Evolutionary conservation across 1,139 yeast species (phyloP), one percentile per base, ranked within the genome.

Genomic region (Wickerhamomyces sp.): DNA sequence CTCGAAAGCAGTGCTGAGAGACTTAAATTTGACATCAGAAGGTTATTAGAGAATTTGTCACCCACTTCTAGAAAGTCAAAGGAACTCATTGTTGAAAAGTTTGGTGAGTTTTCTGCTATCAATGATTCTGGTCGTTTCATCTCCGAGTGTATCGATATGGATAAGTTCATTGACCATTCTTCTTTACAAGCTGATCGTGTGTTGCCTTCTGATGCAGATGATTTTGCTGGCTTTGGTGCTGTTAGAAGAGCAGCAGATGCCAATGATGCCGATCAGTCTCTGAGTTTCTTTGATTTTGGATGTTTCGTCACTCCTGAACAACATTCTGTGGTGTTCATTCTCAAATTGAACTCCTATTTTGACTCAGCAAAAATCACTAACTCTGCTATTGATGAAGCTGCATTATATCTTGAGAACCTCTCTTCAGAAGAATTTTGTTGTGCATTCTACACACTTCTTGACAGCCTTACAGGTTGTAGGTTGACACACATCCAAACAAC

Each of bases 141-240:
- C 3, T 11, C 27, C 10, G 51, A 45, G 6, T 39, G 35, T 13
- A 26, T 47, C 13, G 29, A 37, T 6, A 6, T 32, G 5, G 37
- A 40, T 2, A 23, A 23, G 0, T 6, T 45, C 2, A 6, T 22
- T 1, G 2, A n/a, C 8, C 13, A 5, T 11, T 22, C 4, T 1
- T 13, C 30, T 3, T n/a, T n/a, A n/a, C n/a, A n/a, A n/a, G n/a
- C n/a, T n/a, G n/a, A n/a, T n/a, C 23, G 16, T 10, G n/a, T 26
- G 4, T 26, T 22, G 5, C 18, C 35, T 1, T 32, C 35, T 7
- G 35, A 23, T 6, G 20, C 27, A 15, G 38, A 32, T 26, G 51
- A 35, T 4, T 46, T 50, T 33, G 41, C 34, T 12, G 52, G 39
- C 9, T 50, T 50, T 40, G 49, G 49, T 18, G 26, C 24, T 5